A percentile compares a stretch with the other conserved stretches of the same genome.
Evolutionary conservation across 2,329 filamentous ascomycete species (phyloP).

Genomic region (Alternaria conjuncta): DNA sequence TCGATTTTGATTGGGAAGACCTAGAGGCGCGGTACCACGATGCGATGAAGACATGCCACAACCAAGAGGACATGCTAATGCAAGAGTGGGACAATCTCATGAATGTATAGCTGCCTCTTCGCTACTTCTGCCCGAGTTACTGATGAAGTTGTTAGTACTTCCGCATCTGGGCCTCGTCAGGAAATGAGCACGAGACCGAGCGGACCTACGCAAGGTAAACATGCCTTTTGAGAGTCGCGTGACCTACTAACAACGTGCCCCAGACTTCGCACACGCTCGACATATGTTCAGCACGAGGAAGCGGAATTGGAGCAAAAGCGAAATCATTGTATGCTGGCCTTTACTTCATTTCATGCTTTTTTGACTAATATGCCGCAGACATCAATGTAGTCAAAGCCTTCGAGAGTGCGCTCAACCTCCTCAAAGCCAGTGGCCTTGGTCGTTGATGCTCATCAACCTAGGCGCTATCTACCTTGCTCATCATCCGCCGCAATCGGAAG

Average conservation of each 20-base stretch:
- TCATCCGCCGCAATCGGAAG: slow-evolving; percentile 8
- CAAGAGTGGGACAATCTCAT: slow-evolving; percentile 66
- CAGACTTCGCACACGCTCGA: slow-evolving; percentile 79
- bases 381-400: slow-evolving; percentile 56
- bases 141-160: slow-evolving; percentile 69
- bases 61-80: slow-evolving; percentile 69
- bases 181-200: slow-evolving; percentile 74
- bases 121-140: background rate
- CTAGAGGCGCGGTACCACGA: slow-evolving; percentile 73
- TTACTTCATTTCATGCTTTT: background rate
- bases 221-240: background rate
- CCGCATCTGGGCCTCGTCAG: slow-evolving; percentile 76
- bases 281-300: slow-evolving; percentile 78
- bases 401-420: slow-evolving; percentile 56
- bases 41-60: slow-evolving; percentile 67
- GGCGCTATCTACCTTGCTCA: slow-evolving; percentile 31
- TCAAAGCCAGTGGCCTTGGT: slow-evolving; percentile 35
- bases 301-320: slow-evolving; percentile 74
- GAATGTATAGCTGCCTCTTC: slow-evolving; percentile 31
- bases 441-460: slow-evolving; percentile 37
- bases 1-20: slow-evolving; percentile 76
- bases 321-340: slow-evolving; percentile 72
- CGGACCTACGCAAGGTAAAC: slow-evolving; percentile 75
- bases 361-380: slow-evolving; percentile 39
- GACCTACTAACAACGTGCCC: background rate